Conservation (phyloP, 306 rosid genomes). For the Malus asiatica region DNA sequence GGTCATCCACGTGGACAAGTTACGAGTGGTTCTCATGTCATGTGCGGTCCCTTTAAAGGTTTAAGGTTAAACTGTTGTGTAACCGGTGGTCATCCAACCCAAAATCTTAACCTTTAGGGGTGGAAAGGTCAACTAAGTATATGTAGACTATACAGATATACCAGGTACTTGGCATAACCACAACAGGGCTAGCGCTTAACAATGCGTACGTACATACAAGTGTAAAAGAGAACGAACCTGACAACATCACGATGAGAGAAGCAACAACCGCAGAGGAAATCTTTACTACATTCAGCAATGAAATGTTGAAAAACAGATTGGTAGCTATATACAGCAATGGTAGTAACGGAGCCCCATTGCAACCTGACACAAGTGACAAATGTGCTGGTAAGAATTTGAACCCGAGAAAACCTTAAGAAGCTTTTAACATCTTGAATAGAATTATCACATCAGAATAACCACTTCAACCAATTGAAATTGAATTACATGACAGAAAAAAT, state of each 20-base stretch:
- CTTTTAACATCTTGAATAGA: background rate
- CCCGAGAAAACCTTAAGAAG: background rate
- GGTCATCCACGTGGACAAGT: background rate
- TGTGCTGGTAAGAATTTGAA: background rate
- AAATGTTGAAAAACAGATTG: constrained; percentile 74
- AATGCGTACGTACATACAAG: background rate
- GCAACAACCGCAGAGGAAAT: constrained; percentile 72
- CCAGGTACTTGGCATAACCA: background rate
- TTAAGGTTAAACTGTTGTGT: too few relatives aligned
- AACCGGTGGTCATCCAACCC: too few relatives aligned
- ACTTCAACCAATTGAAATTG: background rate
- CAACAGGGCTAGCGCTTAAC: too few relatives aligned
- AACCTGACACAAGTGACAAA: constrained; percentile 38
- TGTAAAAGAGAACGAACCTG: constrained; percentile 45
- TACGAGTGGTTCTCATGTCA: too few relatives aligned
- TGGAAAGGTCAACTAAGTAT: background rate
- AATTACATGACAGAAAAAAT: background rate
- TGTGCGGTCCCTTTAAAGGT: too few relatives aligned
- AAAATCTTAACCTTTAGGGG: background rate
- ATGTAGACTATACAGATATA: background rate
- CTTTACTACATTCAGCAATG: constrained; percentile 63
- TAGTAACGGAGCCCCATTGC: constrained; percentile 82
- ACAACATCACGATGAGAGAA: constrained; percentile 70
- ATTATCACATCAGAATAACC: background rate
- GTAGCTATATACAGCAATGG: constrained; percentile 64